These are phyloP conservation scores for Asterionellopsis glacialis DNA, from an alignment of 108 stramenopile genomes.

Conservation along the genomic window DNA sequence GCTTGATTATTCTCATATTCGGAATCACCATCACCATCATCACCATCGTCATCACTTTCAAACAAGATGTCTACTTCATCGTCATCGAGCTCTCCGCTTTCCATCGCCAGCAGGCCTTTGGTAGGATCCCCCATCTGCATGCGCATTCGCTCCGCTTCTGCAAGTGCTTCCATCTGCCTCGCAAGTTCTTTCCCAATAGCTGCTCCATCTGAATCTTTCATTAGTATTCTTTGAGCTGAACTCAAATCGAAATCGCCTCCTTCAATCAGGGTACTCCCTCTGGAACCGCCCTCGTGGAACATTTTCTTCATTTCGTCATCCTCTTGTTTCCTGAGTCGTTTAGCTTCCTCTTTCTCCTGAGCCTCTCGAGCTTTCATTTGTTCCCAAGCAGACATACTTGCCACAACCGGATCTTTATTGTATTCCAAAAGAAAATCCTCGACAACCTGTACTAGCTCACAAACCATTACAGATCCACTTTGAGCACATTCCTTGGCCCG, in stretches of 20 bases:
- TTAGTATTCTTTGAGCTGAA: not conserved
- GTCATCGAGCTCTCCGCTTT: constrained; percentile 6
- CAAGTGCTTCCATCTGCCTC: constrained; percentile 39
- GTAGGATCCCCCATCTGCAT: constrained; percentile 5
- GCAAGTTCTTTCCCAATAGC: constrained; percentile 42
- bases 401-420: constrained; percentile 37
- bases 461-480: constrained; percentile 61
- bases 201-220: constrained; percentile 10
- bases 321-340: constrained; percentile 14
- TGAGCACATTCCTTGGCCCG: constrained; percentile 53
- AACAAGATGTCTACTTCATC: constrained; percentile 15
- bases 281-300: no score
- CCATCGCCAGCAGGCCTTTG: constrained; percentile 11
- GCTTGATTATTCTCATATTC: constrained; percentile 14
- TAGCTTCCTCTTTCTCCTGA: constrained; percentile 19
- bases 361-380: constrained; percentile 52
- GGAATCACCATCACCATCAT: constrained; percentile 36
- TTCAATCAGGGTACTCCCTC: not conserved
- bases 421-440: constrained; percentile 65
- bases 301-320: constrained; percentile 15
- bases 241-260: constrained; percentile 1
- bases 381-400: constrained; percentile 53
- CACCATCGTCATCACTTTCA: constrained; percentile 25
- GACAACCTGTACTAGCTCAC: constrained; percentile 66
- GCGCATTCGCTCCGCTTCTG: constrained; percentile 24